These are phyloP conservation scores for Salvia splendens DNA, from an alignment of 257 asterid species.

Conservation along the genomic window DNA sequence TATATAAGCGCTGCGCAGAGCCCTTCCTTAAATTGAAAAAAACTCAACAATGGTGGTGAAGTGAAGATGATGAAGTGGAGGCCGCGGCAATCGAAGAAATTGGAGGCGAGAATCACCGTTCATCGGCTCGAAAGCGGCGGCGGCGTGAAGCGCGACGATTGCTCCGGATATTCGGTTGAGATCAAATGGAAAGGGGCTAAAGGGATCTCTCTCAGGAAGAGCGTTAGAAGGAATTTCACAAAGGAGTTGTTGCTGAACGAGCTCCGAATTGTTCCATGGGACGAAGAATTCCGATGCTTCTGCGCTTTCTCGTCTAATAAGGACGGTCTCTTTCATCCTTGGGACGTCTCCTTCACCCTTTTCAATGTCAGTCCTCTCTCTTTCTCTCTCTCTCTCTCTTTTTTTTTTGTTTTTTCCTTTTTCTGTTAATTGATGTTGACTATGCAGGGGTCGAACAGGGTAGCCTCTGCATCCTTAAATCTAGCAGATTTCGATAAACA, in stretches of 20 bases:
- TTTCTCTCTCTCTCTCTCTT: not conserved
- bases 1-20: too few relatives aligned
- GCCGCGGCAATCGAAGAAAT: conserved; percentile 69
- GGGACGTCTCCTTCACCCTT: conserved; percentile 63
- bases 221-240: conserved; percentile 57
- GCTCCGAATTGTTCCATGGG: conserved; percentile 57
- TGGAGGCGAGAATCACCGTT: conserved; percentile 50
- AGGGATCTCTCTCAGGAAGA: conserved; percentile 46
- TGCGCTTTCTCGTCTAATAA: conserved; percentile 47
- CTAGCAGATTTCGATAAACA: conserved; percentile 53
- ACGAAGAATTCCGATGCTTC: conserved; percentile 57
- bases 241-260: conserved; percentile 41
- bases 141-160: conserved; percentile 28
- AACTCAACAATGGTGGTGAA: conserved; percentile 58
- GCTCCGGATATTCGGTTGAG: conserved; percentile 51
- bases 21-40: not conserved
- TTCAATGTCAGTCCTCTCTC: conserved; percentile 53
- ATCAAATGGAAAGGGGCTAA: conserved; percentile 73
- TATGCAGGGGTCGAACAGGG: conserved; percentile 50
- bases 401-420: not conserved
- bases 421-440: not conserved
- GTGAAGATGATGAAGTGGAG: conserved; percentile 83
- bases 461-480: conserved; percentile 53
- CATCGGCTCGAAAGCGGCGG: conserved; percentile 45
- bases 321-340: conserved; percentile 59